Percentiles rank a stretch among this genome's conserved stretches.
These are phyloP conservation scores for Phytophthora tentaculata DNA, from an alignment of 352 stramenopile species.

Conservation along the genomic window DNA sequence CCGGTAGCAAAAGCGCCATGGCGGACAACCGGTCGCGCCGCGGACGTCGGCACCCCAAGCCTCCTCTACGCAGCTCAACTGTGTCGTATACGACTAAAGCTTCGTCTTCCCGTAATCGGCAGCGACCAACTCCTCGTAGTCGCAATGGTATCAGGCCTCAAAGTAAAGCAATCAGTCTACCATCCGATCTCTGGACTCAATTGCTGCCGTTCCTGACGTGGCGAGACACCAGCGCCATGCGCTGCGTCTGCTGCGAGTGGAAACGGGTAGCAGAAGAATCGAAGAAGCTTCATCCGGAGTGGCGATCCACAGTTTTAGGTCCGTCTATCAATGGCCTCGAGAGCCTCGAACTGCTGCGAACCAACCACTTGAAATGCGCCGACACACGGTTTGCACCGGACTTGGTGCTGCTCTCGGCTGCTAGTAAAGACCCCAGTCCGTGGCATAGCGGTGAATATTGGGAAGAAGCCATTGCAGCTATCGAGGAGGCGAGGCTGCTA, in stretches of 20 bases:
- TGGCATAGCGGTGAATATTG: slow-evolving; percentile 51
- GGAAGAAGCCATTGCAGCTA: slow-evolving; percentile 36
- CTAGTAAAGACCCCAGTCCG: slow-evolving; percentile 28
- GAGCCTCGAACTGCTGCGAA: slow-evolving; percentile 45
- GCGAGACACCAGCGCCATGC: slow-evolving; percentile 49
- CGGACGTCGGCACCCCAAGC: slow-evolving; percentile 6
- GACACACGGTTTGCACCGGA: slow-evolving; percentile 50
- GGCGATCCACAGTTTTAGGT: slow-evolving; percentile 45
- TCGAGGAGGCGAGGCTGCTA: slow-evolving; percentile 48
- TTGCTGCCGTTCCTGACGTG: slow-evolving; percentile 57
- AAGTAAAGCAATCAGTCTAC: slow-evolving; percentile 35
- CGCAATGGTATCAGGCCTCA: slow-evolving; percentile 20
- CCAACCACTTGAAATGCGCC: slow-evolving; percentile 36
- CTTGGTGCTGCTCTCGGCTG: slow-evolving; percentile 46
- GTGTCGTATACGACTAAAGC: slow-evolving; percentile 14
- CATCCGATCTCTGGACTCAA: slow-evolving; percentile 48
- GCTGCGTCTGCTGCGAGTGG: slow-evolving; percentile 39
- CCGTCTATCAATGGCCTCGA: slow-evolving; percentile 25
- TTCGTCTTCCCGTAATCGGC: not conserved
- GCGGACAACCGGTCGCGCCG: slow-evolving; percentile 6
- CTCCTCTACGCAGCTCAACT: not conserved
- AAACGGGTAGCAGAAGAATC: slow-evolving; percentile 22
- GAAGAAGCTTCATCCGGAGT: slow-evolving; percentile 39
- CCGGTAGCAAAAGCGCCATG: slow-evolving; percentile 16
- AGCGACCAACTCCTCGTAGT: slow-evolving; percentile 8